Base-by-base conservation (phyloP, 2,329 filamentous ascomycete species). In the Beauveria varroae region DNA sequence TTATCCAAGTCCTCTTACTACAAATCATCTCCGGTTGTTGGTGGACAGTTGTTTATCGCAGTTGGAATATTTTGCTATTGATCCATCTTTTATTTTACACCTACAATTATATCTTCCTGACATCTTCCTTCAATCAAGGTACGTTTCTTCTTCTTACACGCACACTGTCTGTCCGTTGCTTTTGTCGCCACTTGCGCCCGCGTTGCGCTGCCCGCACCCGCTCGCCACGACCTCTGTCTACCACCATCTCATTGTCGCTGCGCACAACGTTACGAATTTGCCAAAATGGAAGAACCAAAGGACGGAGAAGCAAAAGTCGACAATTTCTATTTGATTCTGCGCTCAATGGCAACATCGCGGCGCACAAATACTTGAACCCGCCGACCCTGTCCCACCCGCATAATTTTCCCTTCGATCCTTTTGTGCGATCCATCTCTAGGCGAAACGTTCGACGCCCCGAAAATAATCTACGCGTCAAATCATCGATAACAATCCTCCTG, bases 41-140 rank as follows among this genome's bases (percentile, higher is more conserved):
- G 58, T 56, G 51, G 58, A 56, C 51, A 55, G 50, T 61, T 49
- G 51, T 55, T 61, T 61, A 34, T 56, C 58, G 24, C 43, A 55
- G 58, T 61, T 47, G 58, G 51, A 30, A 50, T 26, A 18, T n/a
- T 40, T 54, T 53, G 40, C 47, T 60, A 12, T 50, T 2, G 22
- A 24, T 46, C 14, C 26, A 10, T 52, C 37, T n/a, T 54, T 52
- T 34, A 18, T 47, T 44, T 24, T 56, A 24, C 44, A 6, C 16
- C 14, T 14, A 20, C 49, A 51, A 20, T 24, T 34, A 24, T 51
- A 37, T 53, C n/a, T 50, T 18, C 16, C 9, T 16, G 14, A 43
- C 37, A 43, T 28, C 34, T 37, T 22, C 40, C 20, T n/a, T 53
- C 24, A 24, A 44, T 50, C 51, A 58, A 51, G 57, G 57, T 59